These are phyloP conservation scores for Candida sithepensis DNA, from an alignment of 805 yeast species.

Conservation along the genomic window DNA sequence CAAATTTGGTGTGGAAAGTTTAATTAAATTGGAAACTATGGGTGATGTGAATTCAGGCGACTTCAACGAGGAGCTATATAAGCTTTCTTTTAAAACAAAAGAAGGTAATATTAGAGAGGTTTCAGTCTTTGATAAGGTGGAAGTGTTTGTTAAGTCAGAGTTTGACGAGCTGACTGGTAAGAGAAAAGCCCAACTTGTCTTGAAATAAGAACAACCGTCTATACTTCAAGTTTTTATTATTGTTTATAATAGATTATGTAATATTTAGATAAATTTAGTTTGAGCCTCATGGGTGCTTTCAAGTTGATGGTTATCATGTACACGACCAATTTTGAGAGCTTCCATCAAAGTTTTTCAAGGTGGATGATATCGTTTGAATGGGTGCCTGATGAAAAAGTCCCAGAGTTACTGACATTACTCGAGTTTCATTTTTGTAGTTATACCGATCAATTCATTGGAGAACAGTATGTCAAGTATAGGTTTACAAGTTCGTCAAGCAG, in stretches of 20 bases:
- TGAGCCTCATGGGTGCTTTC: too few relatives aligned
- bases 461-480: constrained; percentile 32
- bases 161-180: constrained; percentile 88
- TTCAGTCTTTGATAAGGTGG: constrained; percentile 78
- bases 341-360: neutral
- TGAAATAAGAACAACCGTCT: constrained; percentile 36
- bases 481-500: constrained; percentile 76
- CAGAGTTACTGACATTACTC: neutral
- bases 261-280: too few relatives aligned
- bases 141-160: constrained; percentile 76
- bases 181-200: constrained; percentile 77
- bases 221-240: neutral
- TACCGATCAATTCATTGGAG: neutral
- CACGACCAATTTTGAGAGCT: neutral
- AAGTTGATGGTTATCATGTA: too few relatives aligned
- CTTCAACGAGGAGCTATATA: constrained; percentile 76
- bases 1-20: constrained; percentile 91
- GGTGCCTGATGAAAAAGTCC: too few relatives aligned
- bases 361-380: neutral
- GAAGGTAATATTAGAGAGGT: constrained; percentile 38
- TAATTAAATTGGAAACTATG: constrained; percentile 76
- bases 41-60: constrained; percentile 59
- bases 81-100: constrained; percentile 50
- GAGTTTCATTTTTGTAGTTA: too few relatives aligned
- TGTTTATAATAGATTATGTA: neutral